Evolutionary conservation across 179 eudicot genomes (phyloP), one percentile per base, ranked within the genome.

Genomic region (Silene noctiflora): DNA sequence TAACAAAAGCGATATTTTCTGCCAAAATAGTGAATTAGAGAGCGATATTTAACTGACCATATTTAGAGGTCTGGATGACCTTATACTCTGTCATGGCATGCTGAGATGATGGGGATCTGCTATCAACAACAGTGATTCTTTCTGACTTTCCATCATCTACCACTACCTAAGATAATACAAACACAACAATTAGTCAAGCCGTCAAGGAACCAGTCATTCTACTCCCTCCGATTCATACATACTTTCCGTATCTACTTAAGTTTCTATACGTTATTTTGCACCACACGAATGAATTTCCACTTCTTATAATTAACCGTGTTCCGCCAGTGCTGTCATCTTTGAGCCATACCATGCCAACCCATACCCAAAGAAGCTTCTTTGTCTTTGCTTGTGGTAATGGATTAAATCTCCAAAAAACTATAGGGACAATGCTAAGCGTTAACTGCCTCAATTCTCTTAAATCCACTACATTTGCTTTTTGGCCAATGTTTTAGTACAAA

Each of bases 71-170:
- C 81, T 80, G 81, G 35, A 96, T 86, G 62, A 93, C 90, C 78
- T 88, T 87, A 84, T 89, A 96, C 84, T 91, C 90, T 55, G 99
- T 96, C 75, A 90, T 78, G 51, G 99, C 96, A 88, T 87, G 90
- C 84, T 96, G 97, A 31, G 39, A 33, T 33, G 90, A 86, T 76
- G 89, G 72, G 76, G 83, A 66, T 60, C 75, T 29, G 75, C 74
- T 81, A 39, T 85, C 88, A 58, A 76, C 81, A 14, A 90, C 82
- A 19, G 94, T 91, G 62, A 93, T 89, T 74, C 96, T 80, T 79
- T 93, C 99, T 48, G 98, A 93, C 84, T 85, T 96, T 33, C 99
- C 98, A 76, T 90, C 86, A 73, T 91, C 96, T 51, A 96, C 75
- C 55, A 91, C 75, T 76, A 90, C 89, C 99, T 93, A 73, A 24